phyloP scores from a whole-genome alignment of 139 green algal species.

The Chlamydomonas schloesseri region DNA sequence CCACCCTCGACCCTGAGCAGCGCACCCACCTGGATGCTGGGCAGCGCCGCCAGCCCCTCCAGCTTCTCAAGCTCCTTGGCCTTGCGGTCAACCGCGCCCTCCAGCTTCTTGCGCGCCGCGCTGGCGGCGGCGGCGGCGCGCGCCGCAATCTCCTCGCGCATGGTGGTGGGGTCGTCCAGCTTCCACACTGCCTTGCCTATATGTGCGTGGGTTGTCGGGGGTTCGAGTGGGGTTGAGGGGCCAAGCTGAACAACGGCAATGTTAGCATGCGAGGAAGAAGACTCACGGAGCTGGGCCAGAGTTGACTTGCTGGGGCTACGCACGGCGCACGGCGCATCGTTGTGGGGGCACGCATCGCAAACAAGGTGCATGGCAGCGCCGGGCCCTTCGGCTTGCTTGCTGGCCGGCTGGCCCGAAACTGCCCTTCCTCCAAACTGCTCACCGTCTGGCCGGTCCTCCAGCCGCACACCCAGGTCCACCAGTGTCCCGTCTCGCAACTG shows the following conservation, averaged over 20 bases:
- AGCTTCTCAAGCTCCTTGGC: conserved; percentile 80
- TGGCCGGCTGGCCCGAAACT: too few species aligned
- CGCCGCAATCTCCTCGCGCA: conserved; percentile 77
- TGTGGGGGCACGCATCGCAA: too few species aligned
- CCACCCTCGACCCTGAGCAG: background rate
- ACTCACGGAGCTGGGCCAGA: too few species aligned
- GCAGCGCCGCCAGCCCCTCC: conserved; percentile 71
- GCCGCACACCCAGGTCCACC: conserved; percentile 88
- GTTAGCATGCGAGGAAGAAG: too few species aligned
- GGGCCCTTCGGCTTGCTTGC: too few species aligned
- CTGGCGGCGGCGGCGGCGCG: conserved; percentile 65
- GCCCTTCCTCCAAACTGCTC: too few species aligned
- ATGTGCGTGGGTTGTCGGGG: too few species aligned
- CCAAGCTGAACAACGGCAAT: too few species aligned
- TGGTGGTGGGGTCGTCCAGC: conserved; percentile 87
- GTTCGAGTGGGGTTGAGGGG: too few species aligned
- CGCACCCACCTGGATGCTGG: conserved; percentile 29
- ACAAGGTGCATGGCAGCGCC: too few species aligned
- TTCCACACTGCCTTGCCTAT: conserved; percentile 91
- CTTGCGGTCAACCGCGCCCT: conserved; percentile 58
- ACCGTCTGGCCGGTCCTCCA: conserved; percentile 92
- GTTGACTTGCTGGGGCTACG: too few species aligned
- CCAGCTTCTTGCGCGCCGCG: conserved; percentile 75
- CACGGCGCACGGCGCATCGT: too few species aligned
- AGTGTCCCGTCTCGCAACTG: conserved; percentile 87